phyloP scores from a whole-genome alignment of 2,329 filamentous ascomycete genomes.

The Orbilia ellipsospora region DNA sequence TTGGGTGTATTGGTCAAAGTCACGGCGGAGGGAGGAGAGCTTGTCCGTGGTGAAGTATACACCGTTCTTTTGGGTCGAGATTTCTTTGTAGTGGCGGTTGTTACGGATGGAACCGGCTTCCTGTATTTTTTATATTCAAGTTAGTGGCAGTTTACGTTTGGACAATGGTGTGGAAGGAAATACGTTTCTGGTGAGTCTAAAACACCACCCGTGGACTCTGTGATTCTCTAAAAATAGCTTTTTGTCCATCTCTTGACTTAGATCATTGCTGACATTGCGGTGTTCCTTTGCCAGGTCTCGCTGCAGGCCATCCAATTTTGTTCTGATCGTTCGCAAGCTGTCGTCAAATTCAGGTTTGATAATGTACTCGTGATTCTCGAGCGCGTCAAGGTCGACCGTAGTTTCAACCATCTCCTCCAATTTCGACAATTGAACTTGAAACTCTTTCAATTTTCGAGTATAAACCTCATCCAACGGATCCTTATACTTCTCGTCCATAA shows the following conservation, averaged over 20 bases:
- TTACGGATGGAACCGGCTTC: constrained; percentile 95
- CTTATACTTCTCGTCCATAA: constrained; percentile 95
- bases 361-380: constrained; percentile 97
- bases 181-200: constrained; percentile 82
- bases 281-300: constrained; percentile 87
- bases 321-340: constrained; percentile 83
- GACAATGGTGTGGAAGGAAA: background rate
- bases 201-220: constrained; percentile 94
- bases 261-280: constrained; percentile 77
- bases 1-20: constrained; percentile 91
- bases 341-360: constrained; percentile 99
- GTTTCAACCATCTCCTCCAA: constrained; percentile 98
- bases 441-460: constrained; percentile 79
- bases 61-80: constrained; percentile 97
- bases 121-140: constrained; percentile 1
- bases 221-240: constrained; percentile 98
- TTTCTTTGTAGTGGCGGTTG: constrained; percentile 89
- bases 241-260: constrained; percentile 94
- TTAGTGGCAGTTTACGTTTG: too few relatives aligned
- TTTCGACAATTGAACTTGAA: constrained; percentile 79
- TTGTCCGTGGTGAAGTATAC: constrained; percentile 95
- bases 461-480: constrained; percentile 87
- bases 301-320: constrained; percentile 86
- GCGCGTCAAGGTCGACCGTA: constrained; percentile 91
- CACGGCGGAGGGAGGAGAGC: constrained; percentile 81